Evolutionary conservation across 1,284 basidiomycete genomes (phyloP), one percentile per base, ranked within the genome.

Genomic region (Neolentinus lepideus): DNA sequence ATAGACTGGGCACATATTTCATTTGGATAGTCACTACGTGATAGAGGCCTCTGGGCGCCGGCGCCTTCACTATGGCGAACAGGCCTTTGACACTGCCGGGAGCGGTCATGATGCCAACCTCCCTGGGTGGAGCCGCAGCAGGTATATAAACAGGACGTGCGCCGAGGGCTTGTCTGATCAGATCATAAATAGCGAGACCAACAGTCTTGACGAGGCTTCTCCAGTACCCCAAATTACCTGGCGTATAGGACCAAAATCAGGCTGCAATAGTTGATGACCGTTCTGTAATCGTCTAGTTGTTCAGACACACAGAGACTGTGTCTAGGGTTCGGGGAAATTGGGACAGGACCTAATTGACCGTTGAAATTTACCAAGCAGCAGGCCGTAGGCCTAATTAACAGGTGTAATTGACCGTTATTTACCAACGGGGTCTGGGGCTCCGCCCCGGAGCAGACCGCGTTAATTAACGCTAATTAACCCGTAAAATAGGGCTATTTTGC

Each of bases 251-350:
- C 73, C 71, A 47, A 69, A 69, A 14, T 66, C 63, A 1, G 63
- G 46, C 57, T 59, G 31, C 64, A 69, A 54, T 64, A 73, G 50
- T 68, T 66, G 54, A 75, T 58, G 14, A 73, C 71, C 3, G 71
- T 67, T 12, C 69, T 62, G 59, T 75, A 75, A 61, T 75, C 73
- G 6, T 73, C 70, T 16, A 70, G 64, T 55, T 74, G 73, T 43
- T 75, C 73, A 47, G 47, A 54, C 21, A 74, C 61, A 25, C 63
- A 60, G 2, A 73, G 38, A 16, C 64, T 56, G 43, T 73, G n/a
- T n/a, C n/a, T n/a, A n/a, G n/a, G n/a, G n/a, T n/a, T n/a, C n/a
- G n/a, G n/a, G n/a, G n/a, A n/a, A n/a, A n/a, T n/a, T n/a, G n/a
- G n/a, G n/a, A n/a, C n/a, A n/a, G n/a, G n/a, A n/a, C n/a, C n/a